Percentiles rank a stretch among this genome's conserved stretches.
These are phyloP conservation scores for Mycocalia duriaeana DNA, from an alignment of 1,284 basidiomycete species.

Conservation along the genomic window DNA sequence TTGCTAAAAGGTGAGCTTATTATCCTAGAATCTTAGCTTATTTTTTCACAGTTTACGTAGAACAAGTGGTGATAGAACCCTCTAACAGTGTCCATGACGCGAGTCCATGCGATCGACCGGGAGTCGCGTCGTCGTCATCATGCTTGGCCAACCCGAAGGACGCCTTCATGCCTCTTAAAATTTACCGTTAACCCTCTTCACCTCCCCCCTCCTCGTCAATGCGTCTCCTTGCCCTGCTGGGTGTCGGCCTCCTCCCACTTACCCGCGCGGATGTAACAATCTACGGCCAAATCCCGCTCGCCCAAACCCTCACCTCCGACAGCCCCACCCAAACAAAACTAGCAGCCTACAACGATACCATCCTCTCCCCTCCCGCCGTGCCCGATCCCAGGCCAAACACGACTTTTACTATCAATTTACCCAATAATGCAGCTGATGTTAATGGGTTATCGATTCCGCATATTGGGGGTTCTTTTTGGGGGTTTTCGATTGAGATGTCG, in stretches of 20 bases:
- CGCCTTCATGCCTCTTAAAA: no score
- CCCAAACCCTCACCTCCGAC: neutral
- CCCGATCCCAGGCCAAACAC: neutral
- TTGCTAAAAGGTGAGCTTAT: no score
- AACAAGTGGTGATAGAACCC: no score
- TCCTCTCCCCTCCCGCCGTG: conserved; percentile 1
- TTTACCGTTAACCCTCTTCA: no score
- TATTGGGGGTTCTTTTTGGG: conserved; percentile 1
- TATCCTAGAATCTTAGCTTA: no score
- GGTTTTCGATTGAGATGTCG: conserved; percentile 1
- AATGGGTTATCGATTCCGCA: conserved; percentile 4
- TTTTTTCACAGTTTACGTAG: no score
- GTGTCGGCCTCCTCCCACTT: neutral
- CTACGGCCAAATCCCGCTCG: neutral
- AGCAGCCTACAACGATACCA: conserved; percentile 4
- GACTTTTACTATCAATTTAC: neutral
- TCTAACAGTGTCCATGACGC: no score
- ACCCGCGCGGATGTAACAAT: neutral
- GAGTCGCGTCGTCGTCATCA: no score
- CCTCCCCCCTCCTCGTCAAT: no score
- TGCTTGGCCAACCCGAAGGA: no score
- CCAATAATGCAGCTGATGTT: neutral
- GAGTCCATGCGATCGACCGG: no score
- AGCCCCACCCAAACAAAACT: neutral
- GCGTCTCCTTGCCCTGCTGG: neutral